Evolutionary conservation across 2,329 filamentous ascomycete genomes (phyloP).

Genomic region (Plenodomus lindquistii): DNA sequence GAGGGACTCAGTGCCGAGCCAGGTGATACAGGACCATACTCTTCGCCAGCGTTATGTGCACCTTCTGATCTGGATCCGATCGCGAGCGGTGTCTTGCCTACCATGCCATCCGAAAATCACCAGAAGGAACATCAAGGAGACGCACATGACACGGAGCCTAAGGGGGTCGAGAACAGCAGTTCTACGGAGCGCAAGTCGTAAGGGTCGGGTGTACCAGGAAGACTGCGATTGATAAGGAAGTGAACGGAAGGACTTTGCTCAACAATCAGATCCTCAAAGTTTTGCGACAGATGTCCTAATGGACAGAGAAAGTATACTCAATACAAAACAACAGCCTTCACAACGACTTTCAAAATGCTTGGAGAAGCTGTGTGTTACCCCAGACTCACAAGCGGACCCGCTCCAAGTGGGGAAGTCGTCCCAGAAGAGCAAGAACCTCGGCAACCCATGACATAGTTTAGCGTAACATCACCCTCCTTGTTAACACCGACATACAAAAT

Average conservation of each 20-base stretch:
- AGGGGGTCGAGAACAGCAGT: background rate
- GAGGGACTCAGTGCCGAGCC: slow-evolving; percentile 23
- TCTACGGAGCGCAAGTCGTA: background rate
- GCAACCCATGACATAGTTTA: background rate
- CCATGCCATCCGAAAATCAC: slow-evolving; percentile 8
- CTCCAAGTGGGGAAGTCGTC: slow-evolving; percentile 5
- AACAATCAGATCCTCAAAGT: too few species aligned
- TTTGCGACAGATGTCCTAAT: too few species aligned
- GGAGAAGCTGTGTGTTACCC: background rate
- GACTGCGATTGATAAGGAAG: too few species aligned
- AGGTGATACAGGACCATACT: slow-evolving; percentile 36
- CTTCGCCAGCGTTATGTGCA: slow-evolving; percentile 35
- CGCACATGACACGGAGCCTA: background rate
- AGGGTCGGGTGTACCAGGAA: too few species aligned
- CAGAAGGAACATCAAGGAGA: background rate
- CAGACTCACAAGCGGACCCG: slow-evolving; percentile 6
- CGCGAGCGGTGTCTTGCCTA: slow-evolving; percentile 32
- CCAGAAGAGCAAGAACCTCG: slow-evolving; percentile 6
- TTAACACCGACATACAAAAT: background rate
- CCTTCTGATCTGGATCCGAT: slow-evolving; percentile 41
- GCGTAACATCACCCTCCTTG: background rate
- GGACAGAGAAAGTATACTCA: background rate
- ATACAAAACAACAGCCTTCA: background rate
- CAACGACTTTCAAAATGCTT: background rate
- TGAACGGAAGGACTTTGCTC: too few species aligned